Percentiles rank a stretch among this genome's conserved stretches.
phyloP scores from a whole-genome alignment of 2,329 filamentous ascomycete species.

The Colletotrichum orchidophilum region DNA sequence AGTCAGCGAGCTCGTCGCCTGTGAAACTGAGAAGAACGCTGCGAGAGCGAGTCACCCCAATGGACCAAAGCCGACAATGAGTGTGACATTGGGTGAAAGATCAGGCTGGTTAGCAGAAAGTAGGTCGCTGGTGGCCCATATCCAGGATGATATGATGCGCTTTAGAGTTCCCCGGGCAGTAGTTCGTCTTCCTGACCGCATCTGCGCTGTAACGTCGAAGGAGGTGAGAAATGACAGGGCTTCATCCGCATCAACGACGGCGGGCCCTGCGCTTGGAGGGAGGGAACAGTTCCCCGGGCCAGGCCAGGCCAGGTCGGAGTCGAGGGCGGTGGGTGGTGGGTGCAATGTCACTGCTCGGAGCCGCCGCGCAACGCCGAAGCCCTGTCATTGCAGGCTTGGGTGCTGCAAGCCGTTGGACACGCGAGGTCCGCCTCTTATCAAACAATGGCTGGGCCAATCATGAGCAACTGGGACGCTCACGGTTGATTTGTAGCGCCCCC shows the following conservation, averaged over 20 bases:
- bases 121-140: neutral
- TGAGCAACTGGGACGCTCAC: neutral
- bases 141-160: neutral
- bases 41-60: neutral
- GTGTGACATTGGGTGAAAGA: neutral
- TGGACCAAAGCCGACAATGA: neutral
- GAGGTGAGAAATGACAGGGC: neutral
- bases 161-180: slow-evolving; percentile 12
- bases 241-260: neutral
- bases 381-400: neutral
- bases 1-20: neutral
- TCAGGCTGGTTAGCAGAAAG: neutral
- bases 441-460: slow-evolving; percentile 5
- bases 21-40: neutral
- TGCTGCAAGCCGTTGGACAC: slow-evolving; percentile 15
- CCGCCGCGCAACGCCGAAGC: neutral
- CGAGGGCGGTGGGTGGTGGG: neutral
- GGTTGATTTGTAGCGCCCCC: neutral
- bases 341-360: slow-evolving; percentile 1
- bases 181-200: neutral
- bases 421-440: neutral
- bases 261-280: neutral
- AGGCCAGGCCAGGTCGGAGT: neutral
- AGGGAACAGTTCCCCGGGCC: slow-evolving; percentile 9
- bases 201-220: slow-evolving; percentile 8